Percentiles rank a stretch among this genome's conserved stretches.
These are phyloP conservation scores for Monosporascus sp. DNA, from an alignment of 2,329 filamentous ascomycete species.

Conservation along the genomic window DNA sequence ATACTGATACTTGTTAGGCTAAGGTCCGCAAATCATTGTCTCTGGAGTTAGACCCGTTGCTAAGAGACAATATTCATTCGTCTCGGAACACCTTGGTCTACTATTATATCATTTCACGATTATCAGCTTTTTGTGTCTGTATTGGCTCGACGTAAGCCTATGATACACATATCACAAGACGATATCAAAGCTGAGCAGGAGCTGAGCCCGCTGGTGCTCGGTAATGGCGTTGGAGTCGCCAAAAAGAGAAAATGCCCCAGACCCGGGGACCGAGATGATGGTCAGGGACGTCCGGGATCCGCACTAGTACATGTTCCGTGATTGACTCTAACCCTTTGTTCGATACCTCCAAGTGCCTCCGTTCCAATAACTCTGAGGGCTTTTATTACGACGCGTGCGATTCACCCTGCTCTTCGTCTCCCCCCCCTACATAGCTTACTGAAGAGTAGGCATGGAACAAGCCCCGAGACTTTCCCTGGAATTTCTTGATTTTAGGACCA, in stretches of 20 bases:
- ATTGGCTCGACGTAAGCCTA: not conserved
- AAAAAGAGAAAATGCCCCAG: not conserved
- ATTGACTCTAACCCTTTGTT: not conserved
- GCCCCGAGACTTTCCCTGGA: not conserved
- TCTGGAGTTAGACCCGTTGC: not conserved
- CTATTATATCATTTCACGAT: no score
- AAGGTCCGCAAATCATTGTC: not conserved
- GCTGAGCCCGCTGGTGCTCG: not conserved
- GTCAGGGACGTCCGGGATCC: not conserved
- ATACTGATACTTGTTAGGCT: not conserved
- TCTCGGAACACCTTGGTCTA: no score
- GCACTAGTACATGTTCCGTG: not conserved
- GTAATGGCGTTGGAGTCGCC: not conserved
- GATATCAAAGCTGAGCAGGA: not conserved
- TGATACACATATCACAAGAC: not conserved
- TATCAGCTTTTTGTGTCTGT: not conserved
- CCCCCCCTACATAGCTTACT: not conserved
- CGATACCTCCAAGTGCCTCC: not conserved
- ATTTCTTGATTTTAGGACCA: constrained; percentile 11
- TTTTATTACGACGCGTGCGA: not conserved
- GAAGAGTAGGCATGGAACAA: no score
- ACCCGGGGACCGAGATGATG: not conserved
- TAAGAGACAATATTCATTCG: no score
- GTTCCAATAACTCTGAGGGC: not conserved
- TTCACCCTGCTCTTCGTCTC: not conserved